Percentiles rank a stretch among this genome's conserved stretches.
These are phyloP conservation scores for Hyphopichia burtonii DNA, from an alignment of 1,139 yeast genomes.

Conservation along the genomic window DNA sequence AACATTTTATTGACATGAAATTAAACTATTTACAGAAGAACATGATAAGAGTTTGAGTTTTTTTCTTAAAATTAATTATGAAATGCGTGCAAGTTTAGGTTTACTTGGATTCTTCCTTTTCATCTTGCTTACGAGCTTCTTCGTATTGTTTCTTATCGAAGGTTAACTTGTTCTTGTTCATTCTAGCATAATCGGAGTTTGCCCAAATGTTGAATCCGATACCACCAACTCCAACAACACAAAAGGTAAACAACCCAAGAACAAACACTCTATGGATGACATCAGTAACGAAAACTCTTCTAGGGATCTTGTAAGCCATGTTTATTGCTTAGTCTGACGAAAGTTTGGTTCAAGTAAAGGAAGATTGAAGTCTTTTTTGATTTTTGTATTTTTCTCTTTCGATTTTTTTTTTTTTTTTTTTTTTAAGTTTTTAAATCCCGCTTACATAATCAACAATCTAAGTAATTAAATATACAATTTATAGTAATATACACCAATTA, in stretches of 20 bases:
- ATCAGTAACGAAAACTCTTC: conserved; percentile 63
- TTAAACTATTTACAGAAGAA: no score
- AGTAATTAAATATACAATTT: neutral
- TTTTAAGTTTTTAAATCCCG: no score
- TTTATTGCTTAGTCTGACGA: neutral
- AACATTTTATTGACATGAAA: no score
- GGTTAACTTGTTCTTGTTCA: conserved; percentile 42
- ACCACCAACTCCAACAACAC: conserved; percentile 53
- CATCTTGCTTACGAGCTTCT: conserved; percentile 16
- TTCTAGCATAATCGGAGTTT: conserved; percentile 48
- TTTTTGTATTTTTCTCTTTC: neutral
- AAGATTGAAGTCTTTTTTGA: neutral
- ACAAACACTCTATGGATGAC: conserved; percentile 82
- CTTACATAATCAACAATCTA: neutral
- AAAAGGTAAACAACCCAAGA: conserved; percentile 66
- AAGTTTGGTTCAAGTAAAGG: neutral
- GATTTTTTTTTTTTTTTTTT: neutral
- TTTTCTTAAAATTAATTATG: no score
- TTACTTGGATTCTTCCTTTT: neutral
- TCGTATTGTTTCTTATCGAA: conserved; percentile 35
- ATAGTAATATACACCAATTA: neutral
- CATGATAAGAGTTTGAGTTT: no score
- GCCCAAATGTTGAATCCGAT: conserved; percentile 61
- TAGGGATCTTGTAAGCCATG: conserved; percentile 39
- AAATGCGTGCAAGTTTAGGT: no score